phyloP scores from a whole-genome alignment of 768 basidiomycete genomes.

The Leccinum arenicola region DNA sequence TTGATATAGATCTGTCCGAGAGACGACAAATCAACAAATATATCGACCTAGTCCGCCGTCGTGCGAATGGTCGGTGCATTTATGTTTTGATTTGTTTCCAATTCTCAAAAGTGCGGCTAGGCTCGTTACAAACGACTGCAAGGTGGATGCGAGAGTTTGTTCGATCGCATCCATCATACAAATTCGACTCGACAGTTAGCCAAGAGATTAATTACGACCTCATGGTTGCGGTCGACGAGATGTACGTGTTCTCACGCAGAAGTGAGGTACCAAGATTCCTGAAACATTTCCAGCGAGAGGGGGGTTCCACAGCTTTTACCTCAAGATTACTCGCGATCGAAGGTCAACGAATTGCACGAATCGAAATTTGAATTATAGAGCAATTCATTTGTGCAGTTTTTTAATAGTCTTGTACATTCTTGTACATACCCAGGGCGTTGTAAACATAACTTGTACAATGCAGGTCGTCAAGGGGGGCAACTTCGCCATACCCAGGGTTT shows the following conservation, averaged over 20 bases:
- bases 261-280: neutral
- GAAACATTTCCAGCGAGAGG: constrained; percentile 50
- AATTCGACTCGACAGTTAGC: constrained; percentile 87
- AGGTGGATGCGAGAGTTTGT: constrained; percentile 95
- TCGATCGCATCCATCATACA: constrained; percentile 85
- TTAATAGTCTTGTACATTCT: neutral
- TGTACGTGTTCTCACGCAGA: constrained; percentile 52
- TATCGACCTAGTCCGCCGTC: constrained; percentile 69
- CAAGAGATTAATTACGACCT: constrained; percentile 95
- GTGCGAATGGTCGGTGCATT: constrained; percentile 69
- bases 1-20: constrained; percentile 68
- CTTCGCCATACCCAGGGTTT: neutral
- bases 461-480: neutral
- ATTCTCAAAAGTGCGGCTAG: constrained; percentile 37
- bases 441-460: neutral
- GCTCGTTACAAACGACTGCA: constrained; percentile 80
- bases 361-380: constrained; percentile 25
- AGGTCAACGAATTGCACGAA: constrained; percentile 25
- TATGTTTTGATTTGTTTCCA: neutral
- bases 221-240: constrained; percentile 82
- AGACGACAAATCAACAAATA: constrained; percentile 69
- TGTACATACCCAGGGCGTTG: constrained; percentile 1
- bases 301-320: constrained; percentile 68
- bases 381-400: neutral
- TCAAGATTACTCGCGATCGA: constrained; percentile 45